Conservation (phyloP, 768 basidiomycete species). For the Boletus fagicola region DNA sequence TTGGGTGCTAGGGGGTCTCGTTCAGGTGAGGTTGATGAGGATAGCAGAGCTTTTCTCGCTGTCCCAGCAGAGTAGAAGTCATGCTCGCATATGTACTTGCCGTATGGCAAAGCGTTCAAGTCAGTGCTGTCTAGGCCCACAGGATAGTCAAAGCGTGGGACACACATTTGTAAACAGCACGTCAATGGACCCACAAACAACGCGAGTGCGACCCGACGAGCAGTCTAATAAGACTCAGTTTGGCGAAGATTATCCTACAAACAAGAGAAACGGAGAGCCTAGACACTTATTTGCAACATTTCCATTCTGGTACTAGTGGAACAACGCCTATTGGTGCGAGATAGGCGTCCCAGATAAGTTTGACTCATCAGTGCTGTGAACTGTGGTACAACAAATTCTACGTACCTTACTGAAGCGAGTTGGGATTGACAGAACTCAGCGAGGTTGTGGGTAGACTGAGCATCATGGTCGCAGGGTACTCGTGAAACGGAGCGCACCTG, state of each 20-base stretch:
- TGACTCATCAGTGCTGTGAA: background rate
- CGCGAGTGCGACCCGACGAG: background rate
- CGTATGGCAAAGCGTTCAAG: background rate
- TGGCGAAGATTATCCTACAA: background rate
- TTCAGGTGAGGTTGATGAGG: too few species aligned
- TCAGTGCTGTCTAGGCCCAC: background rate
- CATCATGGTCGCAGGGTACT: too few species aligned
- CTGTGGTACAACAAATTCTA: background rate
- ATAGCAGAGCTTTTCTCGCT: too few species aligned
- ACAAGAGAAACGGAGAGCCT: background rate
- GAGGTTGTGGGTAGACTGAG: background rate
- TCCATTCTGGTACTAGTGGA: background rate
- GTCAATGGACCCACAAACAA: background rate
- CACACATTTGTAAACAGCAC: background rate
- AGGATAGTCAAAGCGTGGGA: background rate
- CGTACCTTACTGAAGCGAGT: background rate
- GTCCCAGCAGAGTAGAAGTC: background rate
- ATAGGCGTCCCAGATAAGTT: background rate
- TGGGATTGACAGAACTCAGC: background rate
- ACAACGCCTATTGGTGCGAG: background rate
- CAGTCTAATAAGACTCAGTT: background rate
- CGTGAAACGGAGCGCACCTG: too few species aligned
- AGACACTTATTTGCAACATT: background rate
- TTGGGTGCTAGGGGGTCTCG: background rate
- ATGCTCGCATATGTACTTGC: background rate